Evolutionary conservation across 441 rosid genomes (phyloP).

Genomic region (Erodium texanum): DNA sequence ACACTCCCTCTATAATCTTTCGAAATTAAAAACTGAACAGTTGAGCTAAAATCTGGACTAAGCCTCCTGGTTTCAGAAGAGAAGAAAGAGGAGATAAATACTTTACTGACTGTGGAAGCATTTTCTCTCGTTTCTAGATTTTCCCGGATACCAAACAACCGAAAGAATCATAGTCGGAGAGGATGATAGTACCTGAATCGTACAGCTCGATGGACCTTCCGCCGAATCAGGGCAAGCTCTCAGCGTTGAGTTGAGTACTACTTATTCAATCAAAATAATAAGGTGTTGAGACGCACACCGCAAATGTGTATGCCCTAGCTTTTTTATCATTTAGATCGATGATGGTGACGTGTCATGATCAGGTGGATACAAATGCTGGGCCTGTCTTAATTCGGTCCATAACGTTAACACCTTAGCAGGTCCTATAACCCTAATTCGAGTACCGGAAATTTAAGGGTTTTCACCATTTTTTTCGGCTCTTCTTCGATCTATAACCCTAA

Average conservation of each 20-base stretch:
- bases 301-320: not conserved
- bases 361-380: not conserved
- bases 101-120: no score
- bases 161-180: no score
- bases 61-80: no score
- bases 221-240: not conserved
- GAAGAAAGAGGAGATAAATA: no score
- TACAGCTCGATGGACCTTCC: not conserved
- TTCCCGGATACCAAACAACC: no score
- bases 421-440: conserved; percentile 4
- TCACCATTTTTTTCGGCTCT: not conserved
- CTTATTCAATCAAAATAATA: not conserved
- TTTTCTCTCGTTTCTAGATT: no score
- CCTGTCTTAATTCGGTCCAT: not conserved
- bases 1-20: no score
- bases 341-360: conserved; percentile 4
- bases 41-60: no score
- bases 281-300: not conserved
- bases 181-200: no score
- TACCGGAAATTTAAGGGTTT: not conserved
- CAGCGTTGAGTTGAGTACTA: not conserved
- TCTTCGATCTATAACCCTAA: not conserved
- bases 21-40: no score
- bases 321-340: not conserved
- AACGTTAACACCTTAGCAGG: not conserved